Evolutionary conservation across 2,329 filamentous ascomycete species (phyloP).

Genomic region (Clonostachys sp.): DNA sequence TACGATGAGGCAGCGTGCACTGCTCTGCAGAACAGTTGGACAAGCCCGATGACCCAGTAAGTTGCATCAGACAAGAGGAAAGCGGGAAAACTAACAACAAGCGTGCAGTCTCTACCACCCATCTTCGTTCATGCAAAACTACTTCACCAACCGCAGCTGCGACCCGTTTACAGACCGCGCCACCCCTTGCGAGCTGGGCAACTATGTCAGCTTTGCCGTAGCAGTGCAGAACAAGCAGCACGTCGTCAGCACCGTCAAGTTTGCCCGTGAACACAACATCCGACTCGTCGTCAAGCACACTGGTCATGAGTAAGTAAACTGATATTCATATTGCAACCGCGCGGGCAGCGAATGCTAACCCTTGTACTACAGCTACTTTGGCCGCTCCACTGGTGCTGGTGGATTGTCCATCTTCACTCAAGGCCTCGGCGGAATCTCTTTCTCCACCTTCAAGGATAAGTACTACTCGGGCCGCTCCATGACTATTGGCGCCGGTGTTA

Average conservation of each 20-base stretch:
- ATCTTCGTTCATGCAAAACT: slow-evolving; percentile 20
- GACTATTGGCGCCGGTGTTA: slow-evolving; percentile 49
- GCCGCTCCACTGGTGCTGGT: slow-evolving; percentile 23
- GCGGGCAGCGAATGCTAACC: neutral
- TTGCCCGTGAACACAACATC: slow-evolving; percentile 28
- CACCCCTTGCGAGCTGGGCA: slow-evolving; percentile 32
- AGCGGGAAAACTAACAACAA: neutral
- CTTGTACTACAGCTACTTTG: slow-evolving; percentile 20
- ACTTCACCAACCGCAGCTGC: slow-evolving; percentile 20
- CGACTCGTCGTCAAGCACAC: slow-evolving; percentile 27
- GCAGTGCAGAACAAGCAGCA: slow-evolving; percentile 21
- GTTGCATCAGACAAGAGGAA: slow-evolving; percentile 2
- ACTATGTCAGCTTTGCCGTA: slow-evolving; percentile 27
- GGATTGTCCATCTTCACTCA: slow-evolving; percentile 35
- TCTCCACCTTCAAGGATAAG: slow-evolving; percentile 32
- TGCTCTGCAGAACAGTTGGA: slow-evolving; percentile 25
- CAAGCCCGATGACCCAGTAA: slow-evolving; percentile 25
- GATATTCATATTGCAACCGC: neutral
- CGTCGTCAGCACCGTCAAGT: slow-evolving; percentile 23
- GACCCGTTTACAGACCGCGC: slow-evolving; percentile 25
- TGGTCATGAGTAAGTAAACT: slow-evolving; percentile 14
- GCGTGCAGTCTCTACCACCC: neutral
- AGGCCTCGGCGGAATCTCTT: slow-evolving; percentile 31
- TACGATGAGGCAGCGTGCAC: slow-evolving; percentile 39
- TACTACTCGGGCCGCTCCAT: slow-evolving; percentile 46